phyloP scores from a whole-genome alignment of 164 flowering plant genomes.

The Magnolia officinalis region DNA sequence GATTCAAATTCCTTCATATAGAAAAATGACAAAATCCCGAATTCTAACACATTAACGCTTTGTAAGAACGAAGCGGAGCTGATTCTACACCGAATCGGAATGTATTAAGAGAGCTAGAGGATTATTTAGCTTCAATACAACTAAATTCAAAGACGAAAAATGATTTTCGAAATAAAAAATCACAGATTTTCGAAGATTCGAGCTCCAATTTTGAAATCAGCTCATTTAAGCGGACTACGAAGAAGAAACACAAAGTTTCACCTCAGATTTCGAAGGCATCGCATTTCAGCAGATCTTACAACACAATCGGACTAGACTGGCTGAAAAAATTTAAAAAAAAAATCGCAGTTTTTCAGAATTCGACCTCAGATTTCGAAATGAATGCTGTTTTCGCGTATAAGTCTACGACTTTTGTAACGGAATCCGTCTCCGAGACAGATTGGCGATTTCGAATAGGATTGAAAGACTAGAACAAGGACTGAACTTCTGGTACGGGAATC shows the following conservation, averaged over 20 bases:
- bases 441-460: neutral
- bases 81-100: neutral
- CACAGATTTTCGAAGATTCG: neutral
- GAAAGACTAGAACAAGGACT: neutral
- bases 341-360: neutral
- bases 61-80: neutral
- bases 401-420: neutral
- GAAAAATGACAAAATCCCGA: constrained; percentile 1
- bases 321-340: neutral
- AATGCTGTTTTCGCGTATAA: too few species aligned
- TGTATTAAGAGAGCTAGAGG: neutral
- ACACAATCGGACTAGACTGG: neutral
- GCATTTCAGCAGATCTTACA: neutral
- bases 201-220: neutral
- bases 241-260: neutral
- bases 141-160: constrained; percentile 1
- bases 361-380: too few species aligned
- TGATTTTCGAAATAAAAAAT: too few species aligned
- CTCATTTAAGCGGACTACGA: neutral
- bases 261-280: neutral
- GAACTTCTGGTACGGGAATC: neutral
- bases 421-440: neutral
- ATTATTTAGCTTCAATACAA: neutral
- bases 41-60: neutral
- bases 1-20: too few species aligned